phyloP scores from a whole-genome alignment of 2,329 filamentous ascomycete genomes.

The Paecilomyces sp. region DNA sequence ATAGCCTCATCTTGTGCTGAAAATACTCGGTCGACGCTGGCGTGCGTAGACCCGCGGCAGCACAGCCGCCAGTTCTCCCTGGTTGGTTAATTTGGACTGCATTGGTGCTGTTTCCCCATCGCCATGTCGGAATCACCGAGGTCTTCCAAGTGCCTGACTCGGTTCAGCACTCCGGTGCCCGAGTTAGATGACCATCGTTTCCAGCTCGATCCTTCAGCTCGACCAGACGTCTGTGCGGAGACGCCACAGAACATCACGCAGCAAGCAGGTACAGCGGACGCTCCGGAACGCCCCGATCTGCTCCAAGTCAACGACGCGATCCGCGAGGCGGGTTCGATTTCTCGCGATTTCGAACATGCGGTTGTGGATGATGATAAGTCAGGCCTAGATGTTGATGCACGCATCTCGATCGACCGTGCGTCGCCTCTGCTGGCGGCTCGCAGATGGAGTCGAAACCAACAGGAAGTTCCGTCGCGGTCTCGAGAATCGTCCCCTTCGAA shows the following conservation, averaged over 20 bases:
- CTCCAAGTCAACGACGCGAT: slow-evolving; percentile 43
- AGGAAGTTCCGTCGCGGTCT: slow-evolving; percentile 34
- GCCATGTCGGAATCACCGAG: slow-evolving; percentile 47
- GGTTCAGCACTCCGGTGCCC: slow-evolving; percentile 57
- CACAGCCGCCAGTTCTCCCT: slow-evolving; percentile 3
- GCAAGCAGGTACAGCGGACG: slow-evolving; percentile 43
- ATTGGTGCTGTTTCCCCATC: not conserved
- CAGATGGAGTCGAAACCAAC: slow-evolving; percentile 28
- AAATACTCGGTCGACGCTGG: slow-evolving; percentile 5
- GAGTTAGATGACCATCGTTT: slow-evolving; percentile 79
- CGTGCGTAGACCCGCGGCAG: slow-evolving; percentile 5
- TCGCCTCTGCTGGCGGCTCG: slow-evolving; percentile 25
- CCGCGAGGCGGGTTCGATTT: slow-evolving; percentile 37
- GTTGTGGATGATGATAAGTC: slow-evolving; percentile 65
- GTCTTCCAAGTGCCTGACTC: slow-evolving; percentile 59
- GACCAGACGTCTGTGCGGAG: slow-evolving; percentile 30
- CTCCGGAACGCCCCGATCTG: slow-evolving; percentile 41
- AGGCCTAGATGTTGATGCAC: slow-evolving; percentile 27
- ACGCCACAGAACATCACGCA: slow-evolving; percentile 34
- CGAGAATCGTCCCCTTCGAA: slow-evolving; percentile 47
- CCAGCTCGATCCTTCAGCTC: slow-evolving; percentile 29
- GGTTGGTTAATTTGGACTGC: slow-evolving; percentile 2
- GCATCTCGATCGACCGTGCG: slow-evolving; percentile 36
- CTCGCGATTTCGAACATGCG: slow-evolving; percentile 82
- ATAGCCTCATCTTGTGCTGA: slow-evolving; percentile 4